Evolutionary conservation across 768 basidiomycete genomes (phyloP).

Genomic region (Termitomyces sp.): DNA sequence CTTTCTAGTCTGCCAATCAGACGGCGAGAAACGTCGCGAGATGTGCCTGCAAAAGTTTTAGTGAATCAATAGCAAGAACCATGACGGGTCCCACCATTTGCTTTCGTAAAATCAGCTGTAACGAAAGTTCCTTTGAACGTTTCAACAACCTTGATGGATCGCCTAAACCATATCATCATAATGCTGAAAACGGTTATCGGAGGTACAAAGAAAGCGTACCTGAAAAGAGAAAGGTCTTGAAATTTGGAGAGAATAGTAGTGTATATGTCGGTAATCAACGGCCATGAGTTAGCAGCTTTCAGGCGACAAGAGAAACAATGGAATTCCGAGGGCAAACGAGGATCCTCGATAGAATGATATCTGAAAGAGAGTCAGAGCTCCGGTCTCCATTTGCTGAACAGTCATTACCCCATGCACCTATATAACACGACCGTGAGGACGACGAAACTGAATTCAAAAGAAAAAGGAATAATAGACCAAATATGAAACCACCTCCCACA

Average conservation of each 20-base stretch:
- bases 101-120: conserved; percentile 47
- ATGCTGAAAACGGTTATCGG: not conserved
- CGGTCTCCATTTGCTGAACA: not conserved
- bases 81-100: conserved; percentile 43
- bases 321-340: conserved; percentile 55
- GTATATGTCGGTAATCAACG: conserved; percentile 58
- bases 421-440: not conserved
- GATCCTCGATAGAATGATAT: conserved; percentile 57
- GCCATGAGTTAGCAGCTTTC: conserved; percentile 62
- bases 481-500: conserved; percentile 73
- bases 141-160: conserved; percentile 41
- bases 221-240: conserved; percentile 65
- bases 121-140: conserved; percentile 28
- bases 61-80: not conserved
- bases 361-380: conserved; percentile 26
- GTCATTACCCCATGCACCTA: conserved; percentile 58
- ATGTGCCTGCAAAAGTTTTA: conserved; percentile 36
- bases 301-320: conserved; percentile 76
- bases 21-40: conserved; percentile 50
- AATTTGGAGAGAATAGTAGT: conserved; percentile 57
- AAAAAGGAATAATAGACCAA: conserved; percentile 44
- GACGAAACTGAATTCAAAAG: not conserved
- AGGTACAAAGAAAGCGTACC: conserved; percentile 31
- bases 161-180: conserved; percentile 5
- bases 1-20: conserved; percentile 64